Evolutionary conservation across 2,329 filamentous ascomycete species (phyloP).

Genomic region (Domatiomyces globalis): DNA sequence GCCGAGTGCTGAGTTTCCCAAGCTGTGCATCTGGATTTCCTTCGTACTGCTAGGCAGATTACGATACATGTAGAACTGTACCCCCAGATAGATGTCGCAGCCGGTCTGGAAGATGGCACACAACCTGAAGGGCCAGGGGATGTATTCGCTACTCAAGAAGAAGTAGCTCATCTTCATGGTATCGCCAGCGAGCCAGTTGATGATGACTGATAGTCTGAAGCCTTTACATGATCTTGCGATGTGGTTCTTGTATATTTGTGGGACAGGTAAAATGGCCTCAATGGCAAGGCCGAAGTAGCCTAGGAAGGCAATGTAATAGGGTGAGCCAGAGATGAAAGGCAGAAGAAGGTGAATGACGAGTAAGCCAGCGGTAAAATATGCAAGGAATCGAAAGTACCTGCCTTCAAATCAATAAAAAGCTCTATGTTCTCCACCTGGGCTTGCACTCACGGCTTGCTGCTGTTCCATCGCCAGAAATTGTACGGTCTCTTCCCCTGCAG

Average conservation of each 20-base stretch:
- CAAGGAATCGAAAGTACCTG: slow-evolving; percentile 11
- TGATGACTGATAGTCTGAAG: slow-evolving; percentile 34
- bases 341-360: slow-evolving; percentile 41
- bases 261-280: slow-evolving; percentile 34
- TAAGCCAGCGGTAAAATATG: slow-evolving; percentile 24
- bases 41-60: slow-evolving; percentile 13
- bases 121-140: slow-evolving; percentile 36
- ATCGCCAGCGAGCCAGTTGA: slow-evolving; percentile 36
- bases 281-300: slow-evolving; percentile 34
- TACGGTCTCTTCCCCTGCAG: slow-evolving; percentile 35
- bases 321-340: slow-evolving; percentile 30
- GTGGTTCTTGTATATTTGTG: slow-evolving; percentile 36
- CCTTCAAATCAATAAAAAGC: background rate
- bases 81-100: slow-evolving; percentile 34
- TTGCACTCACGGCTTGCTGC: slow-evolving; percentile 35
- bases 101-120: slow-evolving; percentile 36
- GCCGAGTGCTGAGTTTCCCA: slow-evolving; percentile 2
- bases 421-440: background rate
- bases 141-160: slow-evolving; percentile 29
- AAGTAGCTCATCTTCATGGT: slow-evolving; percentile 39
- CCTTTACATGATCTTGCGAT: slow-evolving; percentile 34
- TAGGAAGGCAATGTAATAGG: slow-evolving; percentile 30
- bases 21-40: slow-evolving; percentile 9
- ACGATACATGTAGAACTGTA: slow-evolving; percentile 36
- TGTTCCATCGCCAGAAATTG: slow-evolving; percentile 51